Conservation (phyloP, 2,329 filamentous ascomycete genomes). For the Fusarium fujikuroi region DNA sequence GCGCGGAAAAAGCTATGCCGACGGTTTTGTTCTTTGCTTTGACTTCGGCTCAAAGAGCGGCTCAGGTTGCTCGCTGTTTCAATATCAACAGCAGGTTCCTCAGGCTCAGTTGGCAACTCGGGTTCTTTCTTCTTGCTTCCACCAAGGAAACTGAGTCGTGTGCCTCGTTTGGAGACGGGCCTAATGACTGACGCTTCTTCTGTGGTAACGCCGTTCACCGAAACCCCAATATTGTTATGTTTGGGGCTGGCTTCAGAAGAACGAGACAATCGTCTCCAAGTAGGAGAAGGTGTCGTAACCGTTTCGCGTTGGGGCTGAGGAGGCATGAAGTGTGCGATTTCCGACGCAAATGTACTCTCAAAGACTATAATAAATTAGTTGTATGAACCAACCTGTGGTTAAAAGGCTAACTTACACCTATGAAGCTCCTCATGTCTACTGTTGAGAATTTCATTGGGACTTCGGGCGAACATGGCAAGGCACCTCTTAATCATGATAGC, state of each 20-base stretch:
- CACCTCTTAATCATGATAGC: constrained; percentile 88
- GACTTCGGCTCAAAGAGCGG: constrained; percentile 41
- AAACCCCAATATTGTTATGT: constrained; percentile 48
- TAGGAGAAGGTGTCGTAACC: constrained; percentile 56
- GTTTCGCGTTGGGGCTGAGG: constrained; percentile 56
- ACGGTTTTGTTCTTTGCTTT: constrained; percentile 47
- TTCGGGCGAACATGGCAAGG: constrained; percentile 74
- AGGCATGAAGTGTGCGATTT: constrained; percentile 71
- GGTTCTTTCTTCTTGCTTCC: constrained; percentile 61
- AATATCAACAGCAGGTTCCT: constrained; percentile 45
- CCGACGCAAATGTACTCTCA: constrained; percentile 70
- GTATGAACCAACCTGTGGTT: neutral
- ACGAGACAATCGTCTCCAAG: constrained; percentile 62
- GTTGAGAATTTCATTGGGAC: constrained; percentile 67
- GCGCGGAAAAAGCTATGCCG: constrained; percentile 60
- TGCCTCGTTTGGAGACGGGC: constrained; percentile 62
- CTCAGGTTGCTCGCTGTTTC: constrained; percentile 49
- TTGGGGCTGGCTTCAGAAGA: constrained; percentile 52
- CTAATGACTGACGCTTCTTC: constrained; percentile 64
- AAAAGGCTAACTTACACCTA: constrained; percentile 64
- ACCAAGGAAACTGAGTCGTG: constrained; percentile 67
- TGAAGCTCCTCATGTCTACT: constrained; percentile 69
- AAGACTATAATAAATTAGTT: constrained; percentile 61
- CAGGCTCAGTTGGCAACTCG: constrained; percentile 46
- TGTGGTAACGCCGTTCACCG: constrained; percentile 50